Base-by-base conservation (phyloP, 257 asterid species). In the Plectranthus barbatus region DNA sequence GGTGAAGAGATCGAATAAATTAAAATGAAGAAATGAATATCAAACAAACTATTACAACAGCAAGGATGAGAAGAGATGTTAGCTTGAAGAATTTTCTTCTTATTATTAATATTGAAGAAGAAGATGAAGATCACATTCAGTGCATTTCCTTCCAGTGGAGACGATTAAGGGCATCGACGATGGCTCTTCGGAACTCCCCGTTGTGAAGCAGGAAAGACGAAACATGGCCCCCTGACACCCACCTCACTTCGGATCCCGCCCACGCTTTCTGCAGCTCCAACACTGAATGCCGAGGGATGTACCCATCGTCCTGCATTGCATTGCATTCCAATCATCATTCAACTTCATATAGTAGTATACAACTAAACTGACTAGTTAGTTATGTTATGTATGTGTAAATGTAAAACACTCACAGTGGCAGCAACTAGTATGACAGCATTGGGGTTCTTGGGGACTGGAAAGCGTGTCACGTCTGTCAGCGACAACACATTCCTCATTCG, bases 221-320 rank as follows among this genome's bases (percentile, higher is more conserved):
- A 0, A 92, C 95, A 14, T 92, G 99, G 19, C 99, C 99, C 1
- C 97, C 96, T 0, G 75, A 81, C 61, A 92, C 97, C 99, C 97
- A 92, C 72, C 97, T 82, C 70, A 92, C 97, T 78, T 92, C 99
- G 6, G 99, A 89, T 48, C 97, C 97, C 4, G 98, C 97, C 99
- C 97, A 92, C 5, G 99, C 99, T 46, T 86, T 86, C 61, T 79
- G 96, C 64, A 92, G 97, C 84, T 89, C 91, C 77, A 86, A 64
- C 42, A 89, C 91, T 0, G 99, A 92, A 79, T 86, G 94, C 66
- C 80, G 85, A 9, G 97, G 99, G 24, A 92, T 89, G 51, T 92
- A 92, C 49, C 99, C 99, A 67, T 92, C 99, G 45, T 92, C 93
- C 99, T 92, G 75, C n/a, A n/a, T n/a, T n/a, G n/a, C n/a, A n/a